Evolutionary conservation across 1,284 basidiomycete species (phyloP), one percentile per base, ranked within the genome.

Genomic region (Irpex rosettiformis): DNA sequence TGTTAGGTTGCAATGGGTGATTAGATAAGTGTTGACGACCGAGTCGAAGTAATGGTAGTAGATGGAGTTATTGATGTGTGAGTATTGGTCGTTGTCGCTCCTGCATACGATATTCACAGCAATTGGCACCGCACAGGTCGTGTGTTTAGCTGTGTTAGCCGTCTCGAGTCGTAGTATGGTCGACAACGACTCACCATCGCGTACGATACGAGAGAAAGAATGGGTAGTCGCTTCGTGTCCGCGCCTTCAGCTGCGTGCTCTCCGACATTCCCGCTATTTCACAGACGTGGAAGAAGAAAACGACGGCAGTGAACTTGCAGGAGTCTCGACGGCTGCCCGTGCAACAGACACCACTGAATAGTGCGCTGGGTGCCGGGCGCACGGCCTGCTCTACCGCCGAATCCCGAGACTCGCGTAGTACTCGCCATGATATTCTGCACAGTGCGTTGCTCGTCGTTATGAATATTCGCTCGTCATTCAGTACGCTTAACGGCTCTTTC

Each of bases 81-180:
- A 79, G 67, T 91, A 91, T 65, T 90, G 88, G 73, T 91, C 89
- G 65, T 91, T 91, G 75, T 91, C 89, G 65, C 81, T 88, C 88
- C 89, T 86, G 72, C 27, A 54, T 11, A 5, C 29, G 37, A 7
- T 25, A 33, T 33, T 22, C 33, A 37, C 16, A 8, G 16, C 33
- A 37, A 37, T 37, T 37, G 33, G 33, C 33, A 37, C 33, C 33
- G 33, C 16, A 37, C 33, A 16, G 11, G 33, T 37, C n/a, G n/a
- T n/a, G n/a, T n/a, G n/a, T 3, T 37, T 8, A 37, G 52, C 22
- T 40, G 13, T 27, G 25, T 30, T n/a, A 18, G 27, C 22, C 11
- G 52, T 37, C 47, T 22, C 4, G 43, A 22, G 21, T 53, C 21
- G 54, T 29, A 45, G 30, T 55, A 47, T 52, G 24, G n/a, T n/a